Conservation (phyloP, 2,329 filamentous ascomycete genomes). For the Exophiala dermatitidis region DNA sequence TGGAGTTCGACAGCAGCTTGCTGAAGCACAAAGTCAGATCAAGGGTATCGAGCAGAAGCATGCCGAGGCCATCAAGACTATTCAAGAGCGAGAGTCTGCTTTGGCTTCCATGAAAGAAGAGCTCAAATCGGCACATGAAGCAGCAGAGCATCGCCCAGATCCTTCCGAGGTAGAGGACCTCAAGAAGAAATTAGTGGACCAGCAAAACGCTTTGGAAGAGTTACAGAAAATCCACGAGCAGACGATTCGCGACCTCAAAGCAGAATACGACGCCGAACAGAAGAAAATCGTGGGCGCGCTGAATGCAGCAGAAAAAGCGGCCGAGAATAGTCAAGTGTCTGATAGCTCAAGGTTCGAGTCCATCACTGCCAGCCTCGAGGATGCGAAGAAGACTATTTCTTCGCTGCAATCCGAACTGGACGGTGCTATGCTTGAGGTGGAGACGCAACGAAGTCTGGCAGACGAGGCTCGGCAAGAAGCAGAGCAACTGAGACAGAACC, state of each 20-base stretch:
- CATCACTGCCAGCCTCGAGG: conserved; percentile 13
- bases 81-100: conserved; percentile 16
- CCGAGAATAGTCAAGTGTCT: conserved; percentile 29
- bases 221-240: conserved; percentile 14
- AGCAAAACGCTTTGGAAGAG: conserved; percentile 12
- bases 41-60: conserved; percentile 9
- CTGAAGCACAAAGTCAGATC: conserved; percentile 11
- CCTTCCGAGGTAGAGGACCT: conserved; percentile 15
- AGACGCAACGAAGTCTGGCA: conserved; percentile 16
- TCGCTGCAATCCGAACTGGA: conserved; percentile 29
- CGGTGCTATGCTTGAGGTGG: conserved; percentile 23
- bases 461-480: conserved; percentile 15
- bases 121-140: conserved; percentile 9
- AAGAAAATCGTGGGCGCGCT: conserved; percentile 14
- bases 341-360: conserved; percentile 9
- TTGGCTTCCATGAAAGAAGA: conserved; percentile 17
- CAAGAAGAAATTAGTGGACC: conserved; percentile 8
- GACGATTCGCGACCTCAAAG: conserved; percentile 14
- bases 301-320: conserved; percentile 30
- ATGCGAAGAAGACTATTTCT: conserved; percentile 24
- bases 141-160: conserved; percentile 15
- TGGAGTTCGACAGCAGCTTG: conserved; percentile 14
- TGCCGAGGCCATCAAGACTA: conserved; percentile 7
- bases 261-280: conserved; percentile 18
- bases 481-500: conserved; percentile 9